phyloP scores from a whole-genome alignment of 1,284 basidiomycete genomes.

The Schizophyllum commune region DNA sequence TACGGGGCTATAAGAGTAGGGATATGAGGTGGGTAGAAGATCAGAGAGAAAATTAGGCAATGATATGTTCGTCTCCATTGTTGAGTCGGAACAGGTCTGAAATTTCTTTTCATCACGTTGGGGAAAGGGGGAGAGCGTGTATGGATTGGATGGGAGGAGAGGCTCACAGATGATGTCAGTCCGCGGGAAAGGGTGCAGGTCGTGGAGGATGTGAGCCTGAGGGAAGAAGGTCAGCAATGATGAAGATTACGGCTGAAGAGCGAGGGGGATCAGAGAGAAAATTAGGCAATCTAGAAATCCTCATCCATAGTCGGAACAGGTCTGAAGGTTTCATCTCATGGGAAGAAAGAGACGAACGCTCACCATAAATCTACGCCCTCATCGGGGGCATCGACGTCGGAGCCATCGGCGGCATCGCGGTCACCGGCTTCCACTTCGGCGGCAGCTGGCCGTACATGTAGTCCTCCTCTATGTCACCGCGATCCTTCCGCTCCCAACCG shows the following conservation, averaged over 20 bases:
- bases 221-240: not conserved
- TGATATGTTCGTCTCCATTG: conserved; percentile 28
- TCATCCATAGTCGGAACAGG: conserved; percentile 41
- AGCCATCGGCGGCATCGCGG: conserved; percentile 49
- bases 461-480: conserved; percentile 26
- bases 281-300: conserved; percentile 27
- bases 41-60: conserved; percentile 24
- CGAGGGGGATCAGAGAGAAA: conserved; percentile 22
- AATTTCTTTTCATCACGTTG: conserved; percentile 31
- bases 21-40: no score
- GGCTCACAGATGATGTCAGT: not conserved
- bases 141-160: conserved; percentile 2
- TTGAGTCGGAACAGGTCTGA: conserved; percentile 48
- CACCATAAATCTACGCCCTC: conserved; percentile 5
- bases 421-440: conserved; percentile 42
- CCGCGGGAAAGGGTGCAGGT: not conserved
- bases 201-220: not conserved
- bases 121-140: conserved; percentile 7
- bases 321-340: conserved; percentile 44
- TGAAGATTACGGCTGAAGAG: conserved; percentile 2
- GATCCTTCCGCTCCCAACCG: not conserved
- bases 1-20: no score
- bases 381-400: conserved; percentile 18
- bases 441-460: conserved; percentile 62
- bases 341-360: no score